phyloP scores from a whole-genome alignment of 768 basidiomycete genomes.

The Trametes cinnabarina region DNA sequence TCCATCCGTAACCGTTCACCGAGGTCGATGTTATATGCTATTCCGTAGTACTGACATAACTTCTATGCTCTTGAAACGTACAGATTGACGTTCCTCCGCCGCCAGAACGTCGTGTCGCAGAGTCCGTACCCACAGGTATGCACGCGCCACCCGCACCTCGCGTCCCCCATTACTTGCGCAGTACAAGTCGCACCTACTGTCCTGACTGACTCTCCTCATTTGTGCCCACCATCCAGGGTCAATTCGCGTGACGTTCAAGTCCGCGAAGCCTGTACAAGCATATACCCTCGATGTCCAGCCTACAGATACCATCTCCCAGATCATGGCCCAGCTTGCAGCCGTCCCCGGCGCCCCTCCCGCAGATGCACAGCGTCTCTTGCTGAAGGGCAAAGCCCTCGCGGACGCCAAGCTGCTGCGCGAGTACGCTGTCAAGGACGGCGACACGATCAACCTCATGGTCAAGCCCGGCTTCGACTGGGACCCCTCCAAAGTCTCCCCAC shows the following conservation, averaged over 20 bases:
- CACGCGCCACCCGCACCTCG: background rate
- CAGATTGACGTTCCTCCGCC: conserved; percentile 62
- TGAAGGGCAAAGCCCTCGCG: conserved; percentile 92
- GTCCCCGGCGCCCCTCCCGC: conserved; percentile 70
- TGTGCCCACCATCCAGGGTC: conserved; percentile 34
- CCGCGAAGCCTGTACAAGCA: conserved; percentile 78
- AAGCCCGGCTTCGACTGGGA: conserved; percentile 75
- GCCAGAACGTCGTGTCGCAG: conserved; percentile 47
- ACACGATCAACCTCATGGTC: conserved; percentile 82
- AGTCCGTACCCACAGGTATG: conserved; percentile 34
- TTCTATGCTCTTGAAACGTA: background rate
- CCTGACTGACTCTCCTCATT: background rate
- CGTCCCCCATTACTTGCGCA: too few relatives aligned
- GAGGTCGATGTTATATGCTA: too few relatives aligned
- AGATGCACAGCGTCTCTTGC: conserved; percentile 78
- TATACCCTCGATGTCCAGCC: conserved; percentile 71
- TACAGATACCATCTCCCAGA: conserved; percentile 77
- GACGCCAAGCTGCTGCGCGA: conserved; percentile 90
- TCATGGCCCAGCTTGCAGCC: conserved; percentile 75
- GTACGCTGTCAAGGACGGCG: conserved; percentile 78
- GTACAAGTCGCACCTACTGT: too few relatives aligned
- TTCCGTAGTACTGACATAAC: background rate
- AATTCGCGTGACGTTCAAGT: conserved; percentile 83
- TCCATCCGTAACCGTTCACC: conserved; percentile 10
- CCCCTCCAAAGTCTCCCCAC: conserved; percentile 37